A percentile compares a stretch with the other conserved stretches of the same genome.
phyloP scores from a whole-genome alignment of 2,329 filamentous ascomycete genomes.

The Beauveria bassiana region DNA sequence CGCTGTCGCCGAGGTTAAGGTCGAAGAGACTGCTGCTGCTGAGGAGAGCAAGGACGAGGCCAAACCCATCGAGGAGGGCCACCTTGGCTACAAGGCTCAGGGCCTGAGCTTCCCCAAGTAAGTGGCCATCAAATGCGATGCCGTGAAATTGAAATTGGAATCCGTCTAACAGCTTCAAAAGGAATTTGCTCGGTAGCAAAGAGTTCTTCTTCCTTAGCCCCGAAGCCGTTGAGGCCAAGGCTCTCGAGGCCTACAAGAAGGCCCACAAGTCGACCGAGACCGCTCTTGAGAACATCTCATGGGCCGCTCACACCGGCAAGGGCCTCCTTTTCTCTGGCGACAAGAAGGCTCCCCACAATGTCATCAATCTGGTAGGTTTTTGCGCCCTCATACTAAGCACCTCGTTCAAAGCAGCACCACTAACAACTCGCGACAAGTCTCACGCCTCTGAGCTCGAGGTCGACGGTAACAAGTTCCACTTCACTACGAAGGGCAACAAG shows the following conservation, averaged over 20 bases:
- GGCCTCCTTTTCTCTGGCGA: conserved; percentile 88
- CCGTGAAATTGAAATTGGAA: not conserved
- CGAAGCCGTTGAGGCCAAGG: conserved; percentile 65
- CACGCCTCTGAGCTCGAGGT: conserved; percentile 63
- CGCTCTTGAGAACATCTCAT: conserved; percentile 74
- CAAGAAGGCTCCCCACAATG: conserved; percentile 71
- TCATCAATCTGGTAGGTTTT: conserved; percentile 72
- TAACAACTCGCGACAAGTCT: conserved; percentile 39
- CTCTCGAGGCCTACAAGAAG: conserved; percentile 70
- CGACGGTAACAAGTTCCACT: conserved; percentile 78
- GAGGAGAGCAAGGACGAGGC: conserved; percentile 40
- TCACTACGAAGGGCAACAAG: conserved; percentile 82
- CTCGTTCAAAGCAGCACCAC: conserved; percentile 4
- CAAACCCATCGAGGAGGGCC: conserved; percentile 73
- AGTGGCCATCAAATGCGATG: conserved; percentile 27
- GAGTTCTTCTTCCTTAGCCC: conserved; percentile 84
- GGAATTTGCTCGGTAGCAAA: conserved; percentile 85
- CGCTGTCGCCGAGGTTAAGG: conserved; percentile 30
- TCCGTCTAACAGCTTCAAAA: conserved; percentile 25
- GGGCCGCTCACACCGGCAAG: conserved; percentile 91
- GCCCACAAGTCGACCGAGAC: conserved; percentile 73
- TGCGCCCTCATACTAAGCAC: not conserved
- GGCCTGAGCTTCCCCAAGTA: conserved; percentile 81
- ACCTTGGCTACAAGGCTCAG: conserved; percentile 82
- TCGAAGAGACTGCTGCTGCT: conserved; percentile 33